Base-by-base conservation (phyloP, 78 protist genomes). In the Guillardia theta region DNA sequence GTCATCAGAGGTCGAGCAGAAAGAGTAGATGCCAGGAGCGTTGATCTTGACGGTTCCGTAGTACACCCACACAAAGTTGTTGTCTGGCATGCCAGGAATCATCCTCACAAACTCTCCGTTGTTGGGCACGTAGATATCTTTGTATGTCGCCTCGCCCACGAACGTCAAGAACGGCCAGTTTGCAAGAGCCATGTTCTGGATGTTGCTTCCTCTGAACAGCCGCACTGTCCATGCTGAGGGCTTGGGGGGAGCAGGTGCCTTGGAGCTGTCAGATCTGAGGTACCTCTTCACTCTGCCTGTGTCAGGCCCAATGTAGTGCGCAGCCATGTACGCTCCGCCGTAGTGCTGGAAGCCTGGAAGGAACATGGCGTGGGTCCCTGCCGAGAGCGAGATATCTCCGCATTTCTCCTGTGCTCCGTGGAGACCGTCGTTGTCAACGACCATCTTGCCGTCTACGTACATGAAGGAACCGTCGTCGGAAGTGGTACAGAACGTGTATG, bases 401-500 rank as follows among this genome's bases (percentile, higher is more conserved):
- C 90, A 78, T 36, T 43, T 43, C 50, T 43, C 15, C 18, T 44
- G 53, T 33, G 83, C 83, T 12, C 83, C 83, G 36, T 70, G 83
- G 4, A 70, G 45, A 12, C 83, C 83, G 41, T 70, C 83, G 83
- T 70, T 70, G 83, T 70, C 36, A 12, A 33, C 83, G 83, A 70
- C 83, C 36, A 70, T 1, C 41, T 18, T 15, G 48, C 48, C 90
- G 90, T 78, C 24, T 22, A 78, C 48, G 50, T 78, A 78, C 87
- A 70, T 3, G 6, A 58, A 58, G 39, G 70, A 78, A n/a, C 90
- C 90, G 90, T 78, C 90, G 48, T 37, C 90, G 90, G 90, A 78
- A 22, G 45, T 24, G 24, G 48, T n/a, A 30, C 90, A 78, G 48
- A 78, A 43, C 53, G 10, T 6, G 90, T 78, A 78, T 24, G 18